These are phyloP conservation scores for Centrapalus pauciflorus DNA, from an alignment of 129 eudicot species.

Conservation along the genomic window DNA sequence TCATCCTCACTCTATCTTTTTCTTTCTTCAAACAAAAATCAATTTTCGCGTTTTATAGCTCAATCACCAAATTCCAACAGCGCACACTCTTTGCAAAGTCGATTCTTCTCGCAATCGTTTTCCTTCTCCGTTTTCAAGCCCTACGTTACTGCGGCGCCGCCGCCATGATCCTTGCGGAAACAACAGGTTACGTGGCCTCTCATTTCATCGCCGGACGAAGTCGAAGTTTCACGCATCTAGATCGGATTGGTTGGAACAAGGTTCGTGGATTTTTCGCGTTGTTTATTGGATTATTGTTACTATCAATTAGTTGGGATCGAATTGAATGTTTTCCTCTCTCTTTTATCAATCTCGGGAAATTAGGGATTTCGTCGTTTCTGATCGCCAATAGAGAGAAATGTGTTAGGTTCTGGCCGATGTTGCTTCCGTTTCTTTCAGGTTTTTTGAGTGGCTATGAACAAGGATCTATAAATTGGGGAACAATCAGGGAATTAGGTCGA, in stretches of 20 bases:
- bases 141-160: conserved; percentile 87
- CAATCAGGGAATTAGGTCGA: conserved; percentile 54
- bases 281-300: conserved; percentile 50
- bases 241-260: conserved; percentile 37
- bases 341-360: conserved; percentile 37
- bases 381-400: conserved; percentile 44
- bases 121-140: conserved; percentile 84
- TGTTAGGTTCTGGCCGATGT: conserved; percentile 84
- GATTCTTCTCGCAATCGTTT: conserved; percentile 54
- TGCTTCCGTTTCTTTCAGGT: conserved; percentile 86
- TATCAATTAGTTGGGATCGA: conserved; percentile 91
- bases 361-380: conserved; percentile 34
- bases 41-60: conserved; percentile 34
- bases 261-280: conserved; percentile 73
- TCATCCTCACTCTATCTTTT: conserved; percentile 53
- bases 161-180: conserved; percentile 85
- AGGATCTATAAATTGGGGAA: conserved; percentile 56
- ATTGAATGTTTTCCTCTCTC: conserved; percentile 82
- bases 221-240: conserved; percentile 18
- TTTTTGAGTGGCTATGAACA: conserved; percentile 81
- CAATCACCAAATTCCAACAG: conserved; percentile 41
- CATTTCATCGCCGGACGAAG: conserved; percentile 41
- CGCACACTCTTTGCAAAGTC: conserved; percentile 47
- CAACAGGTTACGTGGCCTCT: conserved; percentile 61
- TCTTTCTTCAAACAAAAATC: conserved; percentile 30